Conservation (phyloP, 2,329 filamentous ascomycete species). For the Lecanosticta acicola region DNA sequence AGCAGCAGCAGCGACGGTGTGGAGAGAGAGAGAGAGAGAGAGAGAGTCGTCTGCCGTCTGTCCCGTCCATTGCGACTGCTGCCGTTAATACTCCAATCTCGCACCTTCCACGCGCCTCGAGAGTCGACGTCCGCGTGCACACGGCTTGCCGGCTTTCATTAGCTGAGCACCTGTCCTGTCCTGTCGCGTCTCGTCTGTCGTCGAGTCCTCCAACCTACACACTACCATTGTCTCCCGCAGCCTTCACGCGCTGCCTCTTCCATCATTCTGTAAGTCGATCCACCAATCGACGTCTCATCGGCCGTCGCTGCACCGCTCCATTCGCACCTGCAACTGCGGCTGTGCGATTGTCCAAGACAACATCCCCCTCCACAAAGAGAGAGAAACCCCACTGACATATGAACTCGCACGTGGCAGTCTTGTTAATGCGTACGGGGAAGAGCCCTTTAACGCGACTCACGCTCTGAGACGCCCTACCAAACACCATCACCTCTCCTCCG, state of each 20-base stretch:
- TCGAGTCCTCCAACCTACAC: constrained; percentile 17
- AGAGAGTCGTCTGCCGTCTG: neutral
- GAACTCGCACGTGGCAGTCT: constrained; percentile 10
- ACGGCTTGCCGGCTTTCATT: constrained; percentile 30
- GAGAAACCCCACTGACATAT: constrained; percentile 6
- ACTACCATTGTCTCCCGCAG: constrained; percentile 8
- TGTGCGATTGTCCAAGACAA: neutral
- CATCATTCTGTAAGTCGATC: constrained; percentile 30
- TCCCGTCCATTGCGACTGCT: neutral
- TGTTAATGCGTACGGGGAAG: constrained; percentile 15
- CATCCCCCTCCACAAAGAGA: constrained; percentile 2
- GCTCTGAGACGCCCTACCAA: constrained; percentile 33
- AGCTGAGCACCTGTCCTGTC: constrained; percentile 33
- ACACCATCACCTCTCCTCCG: constrained; percentile 18
- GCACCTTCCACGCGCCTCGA: too few relatives aligned
- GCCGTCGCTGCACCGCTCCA: neutral
- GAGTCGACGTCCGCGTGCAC: too few relatives aligned
- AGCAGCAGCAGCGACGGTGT: too few relatives aligned
- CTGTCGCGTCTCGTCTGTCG: too few relatives aligned
- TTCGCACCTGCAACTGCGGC: neutral
- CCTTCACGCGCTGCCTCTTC: constrained; percentile 18
- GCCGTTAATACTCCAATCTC: too few relatives aligned
- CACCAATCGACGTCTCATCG: neutral
- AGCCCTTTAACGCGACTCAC: constrained; percentile 41
- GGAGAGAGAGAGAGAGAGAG: neutral